phyloP scores from a whole-genome alignment of 257 asterid genomes.

The Petunia secreta region DNA sequence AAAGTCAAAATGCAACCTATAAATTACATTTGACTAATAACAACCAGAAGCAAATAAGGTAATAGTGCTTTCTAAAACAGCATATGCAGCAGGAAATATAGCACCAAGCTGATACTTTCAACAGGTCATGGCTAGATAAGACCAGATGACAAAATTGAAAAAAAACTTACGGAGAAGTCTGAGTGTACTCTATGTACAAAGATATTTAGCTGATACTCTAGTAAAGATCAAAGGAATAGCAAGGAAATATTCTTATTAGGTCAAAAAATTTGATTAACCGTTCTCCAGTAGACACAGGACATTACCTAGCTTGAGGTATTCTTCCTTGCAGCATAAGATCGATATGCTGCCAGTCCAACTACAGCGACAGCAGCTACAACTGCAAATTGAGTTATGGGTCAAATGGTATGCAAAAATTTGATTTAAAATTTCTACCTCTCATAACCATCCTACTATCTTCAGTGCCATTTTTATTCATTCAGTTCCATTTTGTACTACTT shows the following conservation, averaged over 20 bases:
- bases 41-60: background rate
- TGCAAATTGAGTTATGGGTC: constrained; percentile 42
- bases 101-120: constrained; percentile 25
- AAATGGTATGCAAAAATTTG: constrained; percentile 11
- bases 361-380: constrained; percentile 89
- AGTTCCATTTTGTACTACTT: background rate
- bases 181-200: constrained; percentile 18
- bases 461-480: background rate
- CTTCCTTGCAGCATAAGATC: constrained; percentile 80
- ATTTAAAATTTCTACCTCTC: background rate
- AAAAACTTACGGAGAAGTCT: constrained; percentile 4
- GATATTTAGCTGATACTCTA: background rate
- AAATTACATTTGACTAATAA: constrained; percentile 6
- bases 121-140: background rate
- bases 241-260: constrained; percentile 18
- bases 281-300: background rate
- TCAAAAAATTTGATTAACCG: background rate
- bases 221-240: constrained; percentile 6
- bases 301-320: constrained; percentile 44
- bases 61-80: constrained; percentile 8
- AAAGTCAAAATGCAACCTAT: constrained; percentile 13
- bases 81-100: background rate
- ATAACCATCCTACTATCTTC: background rate
- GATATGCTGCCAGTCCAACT: constrained; percentile 83
- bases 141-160: constrained; percentile 23